A percentile compares a stretch with the other conserved stretches of the same genome.
phyloP scores from a whole-genome alignment of 441 rosid genomes.

The Melianthus villosus region DNA sequence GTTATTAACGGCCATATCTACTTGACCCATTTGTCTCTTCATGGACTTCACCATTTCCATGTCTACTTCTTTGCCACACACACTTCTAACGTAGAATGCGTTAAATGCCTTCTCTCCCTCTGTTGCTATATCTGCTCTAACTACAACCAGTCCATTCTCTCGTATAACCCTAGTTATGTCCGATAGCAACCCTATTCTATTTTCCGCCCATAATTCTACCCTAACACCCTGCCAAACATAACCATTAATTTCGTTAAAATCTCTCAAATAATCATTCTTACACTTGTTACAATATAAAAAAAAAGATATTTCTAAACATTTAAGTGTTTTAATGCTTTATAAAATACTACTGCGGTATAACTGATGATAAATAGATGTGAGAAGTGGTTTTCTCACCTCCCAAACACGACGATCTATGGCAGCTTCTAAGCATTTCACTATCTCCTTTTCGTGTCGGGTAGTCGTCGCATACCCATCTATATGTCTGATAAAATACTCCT shows the following conservation, averaged over 20 bases:
- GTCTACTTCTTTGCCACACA: conserved; percentile 41
- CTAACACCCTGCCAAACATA: conserved; percentile 18
- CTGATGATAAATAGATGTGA: no score
- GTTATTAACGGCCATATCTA: conserved; percentile 29
- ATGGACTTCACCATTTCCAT: conserved; percentile 44
- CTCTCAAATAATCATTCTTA: no score
- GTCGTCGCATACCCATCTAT: conserved; percentile 22
- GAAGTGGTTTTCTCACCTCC: conserved; percentile 28
- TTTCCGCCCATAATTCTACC: conserved; percentile 23
- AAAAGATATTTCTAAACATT: no score
- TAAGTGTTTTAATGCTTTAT: no score
- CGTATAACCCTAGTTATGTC: conserved; percentile 31
- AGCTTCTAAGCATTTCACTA: conserved; percentile 36
- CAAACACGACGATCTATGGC: conserved; percentile 39
- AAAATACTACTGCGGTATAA: no score
- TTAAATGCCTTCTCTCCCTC: conserved; percentile 31
- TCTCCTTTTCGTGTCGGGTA: conserved; percentile 26
- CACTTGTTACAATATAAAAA: no score
- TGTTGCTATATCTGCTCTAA: conserved; percentile 36
- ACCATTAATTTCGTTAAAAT: no score
- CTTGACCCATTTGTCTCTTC: conserved; percentile 50
- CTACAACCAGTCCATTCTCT: conserved; percentile 30
- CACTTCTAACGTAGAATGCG: conserved; percentile 39
- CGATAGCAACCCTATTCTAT: conserved; percentile 25
- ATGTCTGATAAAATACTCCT: conserved; percentile 42